These are phyloP conservation scores for Phlyctochytrium planicorne DNA, from an alignment of 192 early-diverging fungal genomes.

Conservation along the genomic window DNA sequence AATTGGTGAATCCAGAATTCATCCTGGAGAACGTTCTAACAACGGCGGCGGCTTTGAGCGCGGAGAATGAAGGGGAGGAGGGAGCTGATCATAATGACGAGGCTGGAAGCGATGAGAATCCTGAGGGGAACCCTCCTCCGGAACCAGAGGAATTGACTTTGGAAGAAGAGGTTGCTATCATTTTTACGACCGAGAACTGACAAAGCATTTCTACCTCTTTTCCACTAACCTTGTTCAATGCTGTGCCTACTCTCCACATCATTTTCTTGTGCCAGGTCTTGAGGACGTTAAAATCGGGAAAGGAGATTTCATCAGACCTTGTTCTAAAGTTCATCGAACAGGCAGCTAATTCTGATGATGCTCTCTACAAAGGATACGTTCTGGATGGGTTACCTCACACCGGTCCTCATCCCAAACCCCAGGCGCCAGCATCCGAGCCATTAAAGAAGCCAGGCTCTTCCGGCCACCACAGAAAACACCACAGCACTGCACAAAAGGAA, in stretches of 20 bases:
- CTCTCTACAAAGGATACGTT: slow-evolving; percentile 33
- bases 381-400: slow-evolving; percentile 34
- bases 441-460: background rate
- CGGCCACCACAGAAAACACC: background rate
- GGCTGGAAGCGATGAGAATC: background rate
- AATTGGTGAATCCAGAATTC: slow-evolving; percentile 30
- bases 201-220: no score
- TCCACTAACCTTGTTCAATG: no score
- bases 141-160: no score
- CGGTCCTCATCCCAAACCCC: no score
- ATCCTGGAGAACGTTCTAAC: slow-evolving; percentile 1
- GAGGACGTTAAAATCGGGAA: slow-evolving; percentile 15
- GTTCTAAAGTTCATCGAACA: slow-evolving; percentile 24
- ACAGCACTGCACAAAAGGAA: background rate
- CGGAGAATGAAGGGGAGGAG: background rate
- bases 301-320: slow-evolving; percentile 14
- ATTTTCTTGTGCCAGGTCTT: background rate
- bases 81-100: background rate
- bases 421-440: no score
- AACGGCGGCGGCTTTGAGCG: background rate
- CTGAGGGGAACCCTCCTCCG: no score
- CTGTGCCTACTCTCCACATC: background rate
- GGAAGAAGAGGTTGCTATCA: no score
- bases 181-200: no score
- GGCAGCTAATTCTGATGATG: slow-evolving; percentile 13